Evolutionary conservation across 306 rosid genomes (phyloP).

Genomic region (Vigna angularis): DNA sequence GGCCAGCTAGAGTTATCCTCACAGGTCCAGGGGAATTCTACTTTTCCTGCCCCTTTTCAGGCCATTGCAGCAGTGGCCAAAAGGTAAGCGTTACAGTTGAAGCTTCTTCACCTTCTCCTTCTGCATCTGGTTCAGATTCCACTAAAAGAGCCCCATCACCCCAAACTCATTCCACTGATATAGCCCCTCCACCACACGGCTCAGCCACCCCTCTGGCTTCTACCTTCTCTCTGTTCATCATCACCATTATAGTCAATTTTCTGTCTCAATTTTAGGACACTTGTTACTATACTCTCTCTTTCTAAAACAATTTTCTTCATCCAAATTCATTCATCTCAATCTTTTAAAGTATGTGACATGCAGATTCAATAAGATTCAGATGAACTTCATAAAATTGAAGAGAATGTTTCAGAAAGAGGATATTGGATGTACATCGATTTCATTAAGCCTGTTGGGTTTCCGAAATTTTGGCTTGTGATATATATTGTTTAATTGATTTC

Average conservation of each 20-base stretch:
- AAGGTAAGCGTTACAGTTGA: slow-evolving; percentile 50
- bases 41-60: slow-evolving; percentile 46
- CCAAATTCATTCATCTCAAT: not conserved
- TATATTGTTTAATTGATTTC: slow-evolving; percentile 2
- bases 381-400: not conserved
- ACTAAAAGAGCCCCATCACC: slow-evolving; percentile 29
- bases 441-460: slow-evolving; percentile 18
- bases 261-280: slow-evolving; percentile 35
- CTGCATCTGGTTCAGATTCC: slow-evolving; percentile 4
- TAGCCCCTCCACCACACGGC: slow-evolving; percentile 40
- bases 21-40: slow-evolving; percentile 23
- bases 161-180: not conserved
- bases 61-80: slow-evolving; percentile 61
- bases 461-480: not conserved
- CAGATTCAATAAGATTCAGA: not conserved
- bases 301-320: not conserved
- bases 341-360: not conserved
- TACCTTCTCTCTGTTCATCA: slow-evolving; percentile 34
- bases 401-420: not conserved
- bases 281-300: not conserved
- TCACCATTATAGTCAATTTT: slow-evolving; percentile 33
- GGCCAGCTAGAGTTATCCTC: slow-evolving; percentile 43
- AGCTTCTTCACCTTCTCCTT: slow-evolving; percentile 25
- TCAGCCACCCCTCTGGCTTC: slow-evolving; percentile 37
- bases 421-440: not conserved